Evolutionary conservation across 768 basidiomycete species (phyloP), one percentile per base, ranked within the genome.

Genomic region (Pleurotus giganteus): DNA sequence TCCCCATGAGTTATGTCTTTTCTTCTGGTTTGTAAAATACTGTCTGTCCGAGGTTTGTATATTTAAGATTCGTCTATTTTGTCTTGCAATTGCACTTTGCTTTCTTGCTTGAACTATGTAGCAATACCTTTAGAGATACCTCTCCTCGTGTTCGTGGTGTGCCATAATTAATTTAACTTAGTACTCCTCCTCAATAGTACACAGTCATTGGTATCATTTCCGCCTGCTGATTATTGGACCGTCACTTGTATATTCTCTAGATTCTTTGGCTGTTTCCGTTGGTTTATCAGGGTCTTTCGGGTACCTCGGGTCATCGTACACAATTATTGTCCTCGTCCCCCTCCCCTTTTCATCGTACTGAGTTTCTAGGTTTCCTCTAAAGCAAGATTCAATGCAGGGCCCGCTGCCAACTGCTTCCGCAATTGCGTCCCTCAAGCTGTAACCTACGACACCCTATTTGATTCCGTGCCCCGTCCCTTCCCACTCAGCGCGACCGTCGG

Each of bases 401-500:
- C 31, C n/a, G n/a, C n/a, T n/a, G n/a, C n/a, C 31, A 32, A 32
- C 31, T 6, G 31, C 31, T 13, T 32, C 31, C 31, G 31, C 13
- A 32, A 6, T 32, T 32, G 29, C 21, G 34, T 50, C 36, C 32
- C 39, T 19, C 41, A 21, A 9, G 46, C 45, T 4, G 54, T 31
- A 27, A 13, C 24, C 15, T 27, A 36, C 42, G 23, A 39, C 47
- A 8, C 4, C 39, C 17, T 39, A 17, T 11, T 15, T 27, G 49
- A 26, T 17, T 17, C 57, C 31, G 31, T 13, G 13, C 13, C n/a
- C n/a, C n/a, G n/a, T n/a, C n/a, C 13, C 7, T 32, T 32, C 13
- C 31, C 31, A 32, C 7, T 13, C 7, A 32, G 31, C 31, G 31
- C 31, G 31, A 57, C 62, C 59, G 64, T 56, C 21, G 60, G 65